Base-by-base conservation (phyloP, 495 filamentous ascomycete genomes). In the Penicillium pulvis region DNA sequence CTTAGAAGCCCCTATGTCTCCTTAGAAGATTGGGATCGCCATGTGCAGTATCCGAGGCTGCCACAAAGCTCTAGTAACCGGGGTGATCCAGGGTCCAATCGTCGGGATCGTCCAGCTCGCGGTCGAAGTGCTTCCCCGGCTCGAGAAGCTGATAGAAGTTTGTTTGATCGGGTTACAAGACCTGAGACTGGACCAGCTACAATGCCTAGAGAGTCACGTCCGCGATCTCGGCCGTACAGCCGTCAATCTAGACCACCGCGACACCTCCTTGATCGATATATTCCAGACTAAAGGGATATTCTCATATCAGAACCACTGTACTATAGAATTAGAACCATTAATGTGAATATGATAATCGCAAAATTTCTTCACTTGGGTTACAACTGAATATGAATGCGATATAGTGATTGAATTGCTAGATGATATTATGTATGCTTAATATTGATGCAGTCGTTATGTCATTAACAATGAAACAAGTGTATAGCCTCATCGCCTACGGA, bases 11-110 rank as follows among this genome's bases (percentile, higher is more conserved):
- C 91, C 1, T 92, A 85, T 65, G 79, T 65, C 0, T 78, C 78
- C 6, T 64, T 95, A 12, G 82, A 84, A 39, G 87, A 85, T 31
- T 97, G 91, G 91, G 92, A 97, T 76, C 80, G 85, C 30, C 74
- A 87, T 70, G 90, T 94, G 12, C 90, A 92, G 65, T 96, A 97
- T 64, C 67, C 30, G 28, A 47, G 33, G 26, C 17, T 9, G 48
- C 33, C 20, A 52, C 50, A n/a, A 45, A 26, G 14, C 14, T 44
- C 23, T 28, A 20, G 9, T 24, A 44, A 53, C 3, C 30, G 48
- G 23, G 45, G 23, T 16, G 30, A 14, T 10, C 51, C 36, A 19
- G 41, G 26, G 8, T 8, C 23, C 20, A 26, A 24, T 39, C 16
- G 12, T 54, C 23, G 11, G 19, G 48, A 44, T 49, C 17, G 49